Evolutionary conservation across 192 early-diverging fungal genomes (phyloP), one percentile per base, ranked within the genome.

Genomic region (Umbelopsis ramanniana): DNA sequence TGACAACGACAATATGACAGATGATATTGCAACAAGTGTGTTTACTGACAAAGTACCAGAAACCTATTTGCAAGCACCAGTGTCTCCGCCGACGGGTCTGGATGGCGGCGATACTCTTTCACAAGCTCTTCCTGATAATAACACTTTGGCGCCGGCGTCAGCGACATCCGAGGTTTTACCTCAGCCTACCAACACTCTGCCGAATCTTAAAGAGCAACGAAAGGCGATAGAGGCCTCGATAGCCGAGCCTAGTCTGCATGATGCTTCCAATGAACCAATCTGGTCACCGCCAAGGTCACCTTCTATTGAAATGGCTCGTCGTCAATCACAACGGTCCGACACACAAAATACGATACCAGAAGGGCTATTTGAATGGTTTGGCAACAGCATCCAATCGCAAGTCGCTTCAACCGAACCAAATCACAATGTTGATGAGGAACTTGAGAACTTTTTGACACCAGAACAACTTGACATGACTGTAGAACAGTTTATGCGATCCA

Each of bases 351-450:
- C n/a, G n/a, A 63, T 63, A 63, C 57, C 57, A 38, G 57, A 63
- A 63, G 57, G 57, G 26, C 26, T 63, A 29, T 63, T 63, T 63
- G 57, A 63, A 63, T 63, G 57, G 57, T 63, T 63, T 63, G 57
- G 57, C 0, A 63, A 35, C 33, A 63, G n/a, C 17, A 33, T 37
- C 3, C 24, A 7, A 17, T 33, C 24, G 17, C 57, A 63, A n/a
- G 57, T 7, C 7, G 26, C 26, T 35, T 14, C 33, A 9, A 63
- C 26, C 35, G 57, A 38, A 37, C 57, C 15, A 37, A 17, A 63
- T 29, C 15, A 12, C 7, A 29, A 37, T 19, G 17, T 37, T 29
- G 57, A 63, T 63, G 57, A 63, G 35, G 57, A 63, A 37, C 33
- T 63, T 37, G 57, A 37, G 11, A 26, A 63, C 7, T 63, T 63